Evolutionary conservation across 2,329 filamentous ascomycete species (phyloP), one percentile per base, ranked within the genome.

Genomic region (Scortechinia acanthostroma): DNA sequence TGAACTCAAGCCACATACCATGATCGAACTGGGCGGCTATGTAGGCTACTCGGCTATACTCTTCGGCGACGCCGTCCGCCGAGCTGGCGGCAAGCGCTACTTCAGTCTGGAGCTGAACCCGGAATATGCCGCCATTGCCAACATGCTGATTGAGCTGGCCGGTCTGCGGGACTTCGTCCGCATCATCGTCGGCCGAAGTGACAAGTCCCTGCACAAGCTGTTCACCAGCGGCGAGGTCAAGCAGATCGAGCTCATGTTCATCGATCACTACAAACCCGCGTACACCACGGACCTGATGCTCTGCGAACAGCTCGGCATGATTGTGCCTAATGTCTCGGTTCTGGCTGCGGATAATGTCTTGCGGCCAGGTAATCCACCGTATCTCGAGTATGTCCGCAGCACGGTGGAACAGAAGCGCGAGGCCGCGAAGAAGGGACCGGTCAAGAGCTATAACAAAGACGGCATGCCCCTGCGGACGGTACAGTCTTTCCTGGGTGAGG

Each of bases 1-100:
- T 17, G 68, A 85, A 50, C 66, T 73, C 42, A 86, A 83, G 58
- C 86, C 86, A 1, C 61, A 77, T 45, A 71, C 71, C 2, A 87
- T 90, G 79, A 73, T 91, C 42, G 88, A 94, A 58, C 71, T 93
- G 0, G 88, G 88, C 42, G 84, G 86, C 43, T 93, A 91, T 60
- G 74, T 90, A 17, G 88, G 88, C 35, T 93, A 93, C 67, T 91
- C 87, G 0, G 82, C 83, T 48, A 80, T 93, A 48, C 70, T 89
- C 1, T 91, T 91, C 55, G 85, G 77, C 40, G 71, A 79, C 25
- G 81, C 83, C 1, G 66, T 88, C 15, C 75, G 76, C 47, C 70
- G 73, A 43, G 74, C 73, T 2, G 84, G 83, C 10, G 85, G 84
- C 2, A 70, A 73, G 51, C 66, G 69, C 20, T 91, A 89, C 63